These are phyloP conservation scores for Plasmodium cynomolgi DNA, from an alignment of 169 alveolate species.

Conservation along the genomic window DNA sequence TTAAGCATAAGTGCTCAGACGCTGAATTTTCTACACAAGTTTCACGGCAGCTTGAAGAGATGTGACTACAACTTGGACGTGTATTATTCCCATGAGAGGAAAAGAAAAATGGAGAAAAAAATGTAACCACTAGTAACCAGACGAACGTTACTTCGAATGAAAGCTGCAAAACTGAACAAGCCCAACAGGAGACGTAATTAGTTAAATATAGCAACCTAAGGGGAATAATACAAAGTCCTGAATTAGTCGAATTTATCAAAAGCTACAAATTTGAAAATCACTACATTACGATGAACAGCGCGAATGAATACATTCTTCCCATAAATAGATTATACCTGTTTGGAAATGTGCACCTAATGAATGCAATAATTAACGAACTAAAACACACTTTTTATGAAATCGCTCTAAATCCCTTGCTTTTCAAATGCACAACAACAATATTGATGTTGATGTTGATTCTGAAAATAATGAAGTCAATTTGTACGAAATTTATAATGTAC, in stretches of 20 bases:
- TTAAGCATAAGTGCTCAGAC: constrained; percentile 20
- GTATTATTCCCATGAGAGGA: not conserved
- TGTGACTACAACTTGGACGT: constrained; percentile 13
- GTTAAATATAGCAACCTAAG: not conserved
- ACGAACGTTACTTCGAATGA: not conserved
- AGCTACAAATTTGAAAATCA: constrained; percentile 7
- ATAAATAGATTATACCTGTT: not conserved
- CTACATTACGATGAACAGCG: not conserved
- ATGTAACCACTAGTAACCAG: not conserved
- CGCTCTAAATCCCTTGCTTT: constrained; percentile 5
- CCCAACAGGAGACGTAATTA: not conserved
- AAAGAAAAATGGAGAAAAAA: not conserved
- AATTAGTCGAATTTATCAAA: constrained; percentile 15
- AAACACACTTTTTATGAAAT: constrained; percentile 1
- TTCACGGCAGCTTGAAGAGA: constrained; percentile 16
- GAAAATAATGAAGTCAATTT: not conserved
- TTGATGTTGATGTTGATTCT: not conserved
- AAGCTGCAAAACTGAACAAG: not conserved
- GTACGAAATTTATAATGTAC: not conserved
- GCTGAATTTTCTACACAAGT: constrained; percentile 12
- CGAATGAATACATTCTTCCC: constrained; percentile 13
- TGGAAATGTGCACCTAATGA: constrained; percentile 17
- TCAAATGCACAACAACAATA: constrained; percentile 10
- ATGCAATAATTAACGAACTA: not conserved
- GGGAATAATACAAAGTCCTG: not conserved